Evolutionary conservation across 768 basidiomycete genomes (phyloP).

Genomic region (Serendipita sp.): DNA sequence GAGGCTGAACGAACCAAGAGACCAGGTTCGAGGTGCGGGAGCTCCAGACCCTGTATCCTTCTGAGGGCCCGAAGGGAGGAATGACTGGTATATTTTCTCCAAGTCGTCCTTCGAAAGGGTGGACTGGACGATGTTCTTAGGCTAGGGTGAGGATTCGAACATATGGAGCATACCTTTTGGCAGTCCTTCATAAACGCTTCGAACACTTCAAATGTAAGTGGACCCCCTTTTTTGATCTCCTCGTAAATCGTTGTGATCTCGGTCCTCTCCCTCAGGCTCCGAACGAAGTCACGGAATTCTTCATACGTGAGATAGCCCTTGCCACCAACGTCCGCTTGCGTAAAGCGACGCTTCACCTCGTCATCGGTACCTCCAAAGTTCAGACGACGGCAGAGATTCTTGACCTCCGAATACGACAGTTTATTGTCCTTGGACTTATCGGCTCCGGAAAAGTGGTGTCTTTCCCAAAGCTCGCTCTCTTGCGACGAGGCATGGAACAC

Average conservation of each 20-base stretch:
- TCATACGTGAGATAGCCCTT: neutral
- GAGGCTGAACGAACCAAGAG: constrained; percentile 50
- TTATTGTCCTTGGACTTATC: constrained; percentile 46
- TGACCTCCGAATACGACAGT: constrained; percentile 55
- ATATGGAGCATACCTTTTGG: constrained; percentile 32
- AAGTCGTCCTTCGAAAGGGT: neutral
- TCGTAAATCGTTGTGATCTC: constrained; percentile 48
- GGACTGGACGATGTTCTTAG: constrained; percentile 18
- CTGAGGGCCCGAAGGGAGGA: neutral
- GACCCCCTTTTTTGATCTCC: constrained; percentile 15
- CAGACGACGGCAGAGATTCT: constrained; percentile 52
- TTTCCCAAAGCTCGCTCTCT: constrained; percentile 50
- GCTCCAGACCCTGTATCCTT: neutral
- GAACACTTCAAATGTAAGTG: constrained; percentile 28
- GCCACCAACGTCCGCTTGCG: constrained; percentile 20
- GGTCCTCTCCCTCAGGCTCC: constrained; percentile 45
- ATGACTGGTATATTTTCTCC: neutral
- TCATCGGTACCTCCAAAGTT: constrained; percentile 44
- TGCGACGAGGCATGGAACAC: neutral
- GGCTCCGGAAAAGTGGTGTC: constrained; percentile 66
- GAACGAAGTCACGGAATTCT: neutral
- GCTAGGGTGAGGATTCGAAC: constrained; percentile 15
- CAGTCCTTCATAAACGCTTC: constrained; percentile 33
- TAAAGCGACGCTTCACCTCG: constrained; percentile 43
- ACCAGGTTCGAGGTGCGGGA: constrained; percentile 20